Evolutionary conservation across 108 stramenopile species (phyloP), one percentile per base, ranked within the genome.

Genomic region (Skeletonema costatum): DNA sequence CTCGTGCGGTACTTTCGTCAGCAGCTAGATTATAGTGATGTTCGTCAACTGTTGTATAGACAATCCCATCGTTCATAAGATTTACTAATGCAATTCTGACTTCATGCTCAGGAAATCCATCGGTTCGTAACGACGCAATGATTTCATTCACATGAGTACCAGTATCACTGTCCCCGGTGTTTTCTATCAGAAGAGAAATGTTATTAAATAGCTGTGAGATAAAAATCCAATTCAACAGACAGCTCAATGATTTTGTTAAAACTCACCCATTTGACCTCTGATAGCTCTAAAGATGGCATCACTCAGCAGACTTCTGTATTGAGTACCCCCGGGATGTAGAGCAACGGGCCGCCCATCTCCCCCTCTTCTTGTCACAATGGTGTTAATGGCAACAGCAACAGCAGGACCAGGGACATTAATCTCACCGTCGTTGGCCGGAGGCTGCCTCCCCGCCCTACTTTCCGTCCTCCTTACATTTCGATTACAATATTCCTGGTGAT

Each of bases 21-120:
- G 21, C 25, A 29, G 21, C 53, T 25, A 56, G 21, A 25, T 16
- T 25, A 25, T 19, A 92, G 64, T 90, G 86, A 33, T 87, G 64
- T 31, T 96, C 93, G 62, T 90, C 86, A 53, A 88, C 75, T 0
- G 93, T 93, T 5, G 92, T 89, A 72, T 93, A 96, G 56, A 96
- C 85, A 17, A 78, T 60, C 29, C 95, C 95, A 32, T 92, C 92
- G 38, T 77, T 73, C 4, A 85, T 82, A 8, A 96, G 79, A 48
- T 74, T 4, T 17, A 82, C 70, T 50, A 92, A 82, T 19, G 73
- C 83, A 14, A 69, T 46, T 51, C 81, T 83, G 60, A 96, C 78
- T 29, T 88, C 90, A 38, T 46, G 38, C 63, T 85, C 87, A 17
- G 73, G 60, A 67, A 75, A 84, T 60, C 72, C 62, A 16, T 78